A percentile compares a stretch with the other conserved stretches of the same genome.
Conservation (phyloP, 371 early-diverging fungal genomes). For the Rhizopus arrhizus region DNA sequence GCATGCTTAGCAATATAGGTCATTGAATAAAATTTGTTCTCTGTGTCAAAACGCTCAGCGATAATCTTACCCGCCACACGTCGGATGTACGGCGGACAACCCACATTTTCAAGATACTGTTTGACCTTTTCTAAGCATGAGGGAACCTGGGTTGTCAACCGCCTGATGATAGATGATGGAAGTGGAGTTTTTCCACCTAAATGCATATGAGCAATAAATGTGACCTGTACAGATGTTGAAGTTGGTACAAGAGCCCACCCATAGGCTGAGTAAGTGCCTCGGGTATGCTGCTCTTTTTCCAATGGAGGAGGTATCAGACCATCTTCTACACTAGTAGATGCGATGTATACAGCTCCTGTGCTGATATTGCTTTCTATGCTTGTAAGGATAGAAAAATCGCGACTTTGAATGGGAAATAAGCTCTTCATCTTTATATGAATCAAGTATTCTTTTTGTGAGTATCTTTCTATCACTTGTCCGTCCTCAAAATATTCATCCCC, state of each 20-base stretch:
- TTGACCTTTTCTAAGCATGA: slow-evolving; percentile 50
- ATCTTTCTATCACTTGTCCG: slow-evolving; percentile 55
- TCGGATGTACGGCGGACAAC: slow-evolving; percentile 61
- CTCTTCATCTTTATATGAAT: slow-evolving; percentile 52
- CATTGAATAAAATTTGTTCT: slow-evolving; percentile 33
- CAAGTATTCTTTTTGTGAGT: slow-evolving; percentile 58
- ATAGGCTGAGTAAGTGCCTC: slow-evolving; percentile 50
- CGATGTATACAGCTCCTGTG: slow-evolving; percentile 56
- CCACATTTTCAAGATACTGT: slow-evolving; percentile 45
- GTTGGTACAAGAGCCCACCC: slow-evolving; percentile 62
- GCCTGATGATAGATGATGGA: slow-evolving; percentile 53
- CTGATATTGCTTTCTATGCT: slow-evolving; percentile 56
- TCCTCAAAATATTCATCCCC: slow-evolving; percentile 64
- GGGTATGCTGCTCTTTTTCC: slow-evolving; percentile 24
- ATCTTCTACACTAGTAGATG: slow-evolving; percentile 61
- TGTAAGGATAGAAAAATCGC: slow-evolving; percentile 54
- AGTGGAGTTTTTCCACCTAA: slow-evolving; percentile 51
- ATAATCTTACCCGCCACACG: slow-evolving; percentile 48
- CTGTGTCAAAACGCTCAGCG: slow-evolving; percentile 34
- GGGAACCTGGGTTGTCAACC: slow-evolving; percentile 49
- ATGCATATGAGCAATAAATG: slow-evolving; percentile 62
- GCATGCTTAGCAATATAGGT: slow-evolving; percentile 44
- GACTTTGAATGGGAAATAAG: slow-evolving; percentile 53
- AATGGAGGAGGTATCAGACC: slow-evolving; percentile 41
- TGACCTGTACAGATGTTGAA: slow-evolving; percentile 33